phyloP scores from a whole-genome alignment of 176 grass and related monocot genomes.

The Lolium multiflorum region DNA sequence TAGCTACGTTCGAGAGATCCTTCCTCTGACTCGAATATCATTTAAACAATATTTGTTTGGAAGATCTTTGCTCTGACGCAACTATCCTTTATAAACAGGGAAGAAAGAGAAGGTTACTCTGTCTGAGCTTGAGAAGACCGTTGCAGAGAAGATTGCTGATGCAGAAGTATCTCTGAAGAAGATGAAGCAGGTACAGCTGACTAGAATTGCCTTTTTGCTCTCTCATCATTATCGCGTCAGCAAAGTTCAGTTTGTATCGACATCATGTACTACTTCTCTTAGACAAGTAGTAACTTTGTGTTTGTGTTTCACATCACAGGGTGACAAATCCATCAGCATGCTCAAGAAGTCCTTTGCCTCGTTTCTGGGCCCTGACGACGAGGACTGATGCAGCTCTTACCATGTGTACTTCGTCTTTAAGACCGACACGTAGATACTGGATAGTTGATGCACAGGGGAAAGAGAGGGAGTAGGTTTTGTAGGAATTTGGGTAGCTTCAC shows the following conservation, averaged over 20 bases:
- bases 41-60: constrained; percentile 3
- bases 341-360: constrained; percentile 86
- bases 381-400: constrained; percentile 55
- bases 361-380: constrained; percentile 82
- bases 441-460: constrained; percentile 3
- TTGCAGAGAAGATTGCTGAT: constrained; percentile 70
- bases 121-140: constrained; percentile 77
- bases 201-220: background rate
- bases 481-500: constrained; percentile 7
- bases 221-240: background rate
- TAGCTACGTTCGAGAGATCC: background rate
- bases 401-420: background rate
- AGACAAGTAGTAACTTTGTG: background rate
- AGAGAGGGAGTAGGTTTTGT: background rate
- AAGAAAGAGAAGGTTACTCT: constrained; percentile 88
- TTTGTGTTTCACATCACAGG: constrained; percentile 60
- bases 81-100: constrained; percentile 45
- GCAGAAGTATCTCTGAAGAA: constrained; percentile 87
- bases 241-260: background rate
- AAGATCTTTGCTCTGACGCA: background rate
- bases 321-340: constrained; percentile 83
- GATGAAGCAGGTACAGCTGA: constrained; percentile 75
- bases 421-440: constrained; percentile 35
- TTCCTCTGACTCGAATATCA: background rate
- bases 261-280: background rate